Evolutionary conservation across 2,329 filamentous ascomycete genomes (phyloP).

Genomic region (Emericellopsis cladophorae): DNA sequence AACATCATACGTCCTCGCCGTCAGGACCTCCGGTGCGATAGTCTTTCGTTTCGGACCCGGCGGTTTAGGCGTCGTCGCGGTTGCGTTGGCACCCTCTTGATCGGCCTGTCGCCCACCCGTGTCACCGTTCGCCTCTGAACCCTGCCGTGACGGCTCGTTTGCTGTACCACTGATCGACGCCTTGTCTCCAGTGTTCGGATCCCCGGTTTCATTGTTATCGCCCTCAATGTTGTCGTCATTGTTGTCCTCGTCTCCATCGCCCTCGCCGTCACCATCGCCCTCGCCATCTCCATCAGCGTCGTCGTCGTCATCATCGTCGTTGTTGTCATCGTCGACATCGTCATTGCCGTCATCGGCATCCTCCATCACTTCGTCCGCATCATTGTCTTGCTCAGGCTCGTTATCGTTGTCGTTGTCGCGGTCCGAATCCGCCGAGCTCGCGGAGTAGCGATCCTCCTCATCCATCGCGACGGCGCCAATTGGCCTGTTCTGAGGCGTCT

Average conservation of each 20-base stretch:
- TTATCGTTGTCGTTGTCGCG: slow-evolving; percentile 19
- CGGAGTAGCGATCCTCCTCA: slow-evolving; percentile 11
- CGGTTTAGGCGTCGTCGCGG: slow-evolving; percentile 1
- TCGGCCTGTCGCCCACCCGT: not conserved
- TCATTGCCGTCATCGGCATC: slow-evolving; percentile 13
- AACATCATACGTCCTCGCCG: slow-evolving; percentile 79
- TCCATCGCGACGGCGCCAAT: slow-evolving; percentile 1
- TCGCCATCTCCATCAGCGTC: slow-evolving; percentile 17
- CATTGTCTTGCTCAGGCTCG: slow-evolving; percentile 10
- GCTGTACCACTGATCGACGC: slow-evolving; percentile 4
- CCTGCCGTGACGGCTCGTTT: slow-evolving; percentile 5
- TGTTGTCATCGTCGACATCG: slow-evolving; percentile 20
- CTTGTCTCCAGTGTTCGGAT: slow-evolving; percentile 6
- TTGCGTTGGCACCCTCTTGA: slow-evolving; percentile 2
- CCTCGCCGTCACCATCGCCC: slow-evolving; percentile 12
- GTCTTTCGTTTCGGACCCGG: slow-evolving; percentile 32
- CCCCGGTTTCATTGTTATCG: slow-evolving; percentile 17
- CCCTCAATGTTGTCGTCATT: slow-evolving; percentile 17
- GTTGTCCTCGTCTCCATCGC: slow-evolving; percentile 5
- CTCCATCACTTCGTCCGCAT: slow-evolving; percentile 17
- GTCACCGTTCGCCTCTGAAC: no score
- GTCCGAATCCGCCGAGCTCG: slow-evolving; percentile 18
- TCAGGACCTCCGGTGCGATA: slow-evolving; percentile 67
- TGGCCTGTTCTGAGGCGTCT: not conserved
- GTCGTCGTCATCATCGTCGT: slow-evolving; percentile 19